Evolutionary conservation across 2,329 filamentous ascomycete species (phyloP).

Genomic region (Thyridium curvatum): DNA sequence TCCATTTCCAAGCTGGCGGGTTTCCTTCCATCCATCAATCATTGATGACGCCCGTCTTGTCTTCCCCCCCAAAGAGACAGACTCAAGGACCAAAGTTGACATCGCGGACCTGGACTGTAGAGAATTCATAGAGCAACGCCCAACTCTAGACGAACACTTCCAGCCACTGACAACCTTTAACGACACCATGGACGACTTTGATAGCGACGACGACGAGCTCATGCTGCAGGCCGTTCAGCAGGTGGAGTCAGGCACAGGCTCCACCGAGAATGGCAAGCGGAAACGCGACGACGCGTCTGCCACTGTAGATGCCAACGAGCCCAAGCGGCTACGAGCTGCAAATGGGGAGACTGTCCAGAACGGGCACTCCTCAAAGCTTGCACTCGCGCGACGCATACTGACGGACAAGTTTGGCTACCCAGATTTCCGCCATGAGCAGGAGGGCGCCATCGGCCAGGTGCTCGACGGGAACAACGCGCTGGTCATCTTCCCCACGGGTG

Average conservation of each 20-base stretch:
- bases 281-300: conserved; percentile 4
- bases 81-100: too few species aligned
- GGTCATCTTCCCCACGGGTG: conserved; percentile 40
- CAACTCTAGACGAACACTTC: too few species aligned
- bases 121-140: too few species aligned
- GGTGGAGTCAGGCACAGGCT: neutral
- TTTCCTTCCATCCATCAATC: too few species aligned
- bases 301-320: conserved; percentile 3
- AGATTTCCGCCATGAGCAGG: conserved; percentile 37
- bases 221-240: conserved; percentile 19
- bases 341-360: too few species aligned
- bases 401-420: conserved; percentile 30
- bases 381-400: conserved; percentile 20
- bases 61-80: too few species aligned
- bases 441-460: conserved; percentile 29
- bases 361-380: neutral
- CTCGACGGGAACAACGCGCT: conserved; percentile 32
- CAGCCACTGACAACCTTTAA: too few species aligned
- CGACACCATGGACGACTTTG: too few species aligned
- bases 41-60: too few species aligned
- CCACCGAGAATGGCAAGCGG: neutral
- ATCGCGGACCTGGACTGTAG: too few species aligned
- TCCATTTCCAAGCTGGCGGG: too few species aligned
- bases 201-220: too few species aligned
- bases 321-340: neutral